Base-by-base conservation (phyloP, 2,329 filamentous ascomycete species). In the Sporothrix schenckii region DNA sequence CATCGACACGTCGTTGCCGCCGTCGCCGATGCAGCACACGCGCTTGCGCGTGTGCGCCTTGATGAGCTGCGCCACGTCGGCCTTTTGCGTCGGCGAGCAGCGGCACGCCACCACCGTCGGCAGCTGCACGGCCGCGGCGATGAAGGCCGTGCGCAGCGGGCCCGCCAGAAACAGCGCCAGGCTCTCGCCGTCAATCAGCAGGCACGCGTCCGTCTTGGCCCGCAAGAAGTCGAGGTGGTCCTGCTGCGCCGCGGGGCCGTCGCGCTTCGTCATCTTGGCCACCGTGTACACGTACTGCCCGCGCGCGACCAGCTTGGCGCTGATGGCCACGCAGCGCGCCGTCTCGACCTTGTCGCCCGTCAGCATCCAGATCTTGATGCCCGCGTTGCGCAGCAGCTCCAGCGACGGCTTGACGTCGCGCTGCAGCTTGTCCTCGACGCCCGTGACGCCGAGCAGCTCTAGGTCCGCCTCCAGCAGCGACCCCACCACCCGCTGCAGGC, bases 301-400 rank as follows among this genome's bases (percentile, higher is more conserved):
- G 72, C 95, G 86, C 4, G 93, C 91, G 16, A 99, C 95, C 7
- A 99, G 86, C 79, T 97, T 97, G 41, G 94, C 94, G 77, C 92
- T 96, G 56, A 99, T 91, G 1, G 95, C 96, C 14, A 99, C 94
- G 80, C 95, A 99, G 49, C 95, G 90, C 19, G 95, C 95, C 16
- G 95, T 99, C 81, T 99, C 95, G 2, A 99, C 92, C 81, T 99
- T 99, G 84, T 99, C 95, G 61, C 95, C 95, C 0, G 95, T 99
- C 78, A 99, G 84, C 95, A 99, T 99, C 95, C 95, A 99, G 66
- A 99, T 98, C 80, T 98, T 98, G 81, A 99, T 95, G 34, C 95
- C 95, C 0, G 95, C 95, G 76, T 99, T 99, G 74, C 95, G 92
- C 68, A 99, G 87, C 5, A 99, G 87, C 80, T 99, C 96, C 6